Evolutionary conservation across 1,139 yeast genomes (phyloP).

Genomic region (Geotrichum reessii): DNA sequence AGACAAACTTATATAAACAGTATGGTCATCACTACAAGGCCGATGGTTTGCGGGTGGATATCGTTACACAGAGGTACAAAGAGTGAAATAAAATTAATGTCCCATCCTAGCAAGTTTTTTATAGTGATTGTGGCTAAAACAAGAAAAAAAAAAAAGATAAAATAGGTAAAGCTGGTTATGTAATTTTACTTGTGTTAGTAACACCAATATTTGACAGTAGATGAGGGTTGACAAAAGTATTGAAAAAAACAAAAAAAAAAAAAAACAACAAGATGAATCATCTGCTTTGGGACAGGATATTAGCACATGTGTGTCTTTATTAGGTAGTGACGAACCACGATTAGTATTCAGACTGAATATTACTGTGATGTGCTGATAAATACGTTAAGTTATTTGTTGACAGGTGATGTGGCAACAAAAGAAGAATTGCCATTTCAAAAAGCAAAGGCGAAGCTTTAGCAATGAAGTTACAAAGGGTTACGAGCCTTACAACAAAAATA

Average conservation of each 20-base stretch:
- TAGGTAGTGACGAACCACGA: neutral
- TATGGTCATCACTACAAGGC: neutral
- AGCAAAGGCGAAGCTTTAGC: neutral
- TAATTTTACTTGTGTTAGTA: too few relatives aligned
- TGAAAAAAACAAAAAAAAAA: neutral
- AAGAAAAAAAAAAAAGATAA: neutral
- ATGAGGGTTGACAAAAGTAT: neutral
- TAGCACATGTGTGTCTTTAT: neutral
- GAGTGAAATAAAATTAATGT: neutral
- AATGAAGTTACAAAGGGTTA: neutral
- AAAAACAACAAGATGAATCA: neutral
- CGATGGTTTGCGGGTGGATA: neutral
- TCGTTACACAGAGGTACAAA: neutral
- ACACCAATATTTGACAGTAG: too few relatives aligned
- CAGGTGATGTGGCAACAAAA: neutral
- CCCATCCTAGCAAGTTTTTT: neutral
- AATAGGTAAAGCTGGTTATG: too few relatives aligned
- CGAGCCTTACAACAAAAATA: neutral
- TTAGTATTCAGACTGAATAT: neutral
- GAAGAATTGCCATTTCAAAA: neutral
- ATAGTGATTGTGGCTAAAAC: neutral
- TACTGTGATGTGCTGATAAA: neutral
- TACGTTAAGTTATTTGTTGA: neutral
- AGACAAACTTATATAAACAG: neutral
- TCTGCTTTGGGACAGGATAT: neutral